These are phyloP conservation scores for Bertia moriformis DNA, from an alignment of 2,329 filamentous ascomycete species.

Conservation along the genomic window DNA sequence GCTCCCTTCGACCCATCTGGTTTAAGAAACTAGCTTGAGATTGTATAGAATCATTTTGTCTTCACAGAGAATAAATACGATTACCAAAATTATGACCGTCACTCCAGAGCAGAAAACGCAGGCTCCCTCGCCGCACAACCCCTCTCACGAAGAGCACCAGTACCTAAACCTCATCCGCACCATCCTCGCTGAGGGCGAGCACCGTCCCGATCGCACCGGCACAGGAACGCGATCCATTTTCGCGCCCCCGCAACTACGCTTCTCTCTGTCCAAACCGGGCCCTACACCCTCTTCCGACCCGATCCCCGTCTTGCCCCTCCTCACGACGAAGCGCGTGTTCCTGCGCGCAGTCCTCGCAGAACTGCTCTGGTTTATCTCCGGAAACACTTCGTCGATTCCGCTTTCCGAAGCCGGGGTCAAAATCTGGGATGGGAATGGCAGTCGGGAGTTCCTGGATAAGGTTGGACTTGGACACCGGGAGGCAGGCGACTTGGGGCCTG, in stretches of 20 bases:
- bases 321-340: conserved; percentile 66
- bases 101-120: too few relatives aligned
- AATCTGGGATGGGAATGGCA: conserved; percentile 66
- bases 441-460: conserved; percentile 50
- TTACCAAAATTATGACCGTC: too few relatives aligned
- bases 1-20: too few relatives aligned
- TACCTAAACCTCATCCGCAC: conserved; percentile 49
- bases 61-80: too few relatives aligned
- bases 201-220: conserved; percentile 38
- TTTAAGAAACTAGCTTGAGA: too few relatives aligned
- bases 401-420: conserved; percentile 52
- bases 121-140: background rate
- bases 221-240: background rate
- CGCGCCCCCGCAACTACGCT: background rate
- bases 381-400: conserved; percentile 45
- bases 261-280: conserved; percentile 33
- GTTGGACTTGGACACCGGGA: conserved; percentile 50
- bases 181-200: conserved; percentile 45
- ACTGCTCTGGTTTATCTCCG: conserved; percentile 60
- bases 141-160: conserved; percentile 48
- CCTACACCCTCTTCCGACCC: conserved; percentile 52
- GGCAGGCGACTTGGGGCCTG: conserved; percentile 56
- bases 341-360: conserved; percentile 56
- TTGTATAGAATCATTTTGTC: too few relatives aligned
- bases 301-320: conserved; percentile 56